Evolutionary conservation across 257 asterid genomes (phyloP).

Genomic region (Paulownia fortunei): DNA sequence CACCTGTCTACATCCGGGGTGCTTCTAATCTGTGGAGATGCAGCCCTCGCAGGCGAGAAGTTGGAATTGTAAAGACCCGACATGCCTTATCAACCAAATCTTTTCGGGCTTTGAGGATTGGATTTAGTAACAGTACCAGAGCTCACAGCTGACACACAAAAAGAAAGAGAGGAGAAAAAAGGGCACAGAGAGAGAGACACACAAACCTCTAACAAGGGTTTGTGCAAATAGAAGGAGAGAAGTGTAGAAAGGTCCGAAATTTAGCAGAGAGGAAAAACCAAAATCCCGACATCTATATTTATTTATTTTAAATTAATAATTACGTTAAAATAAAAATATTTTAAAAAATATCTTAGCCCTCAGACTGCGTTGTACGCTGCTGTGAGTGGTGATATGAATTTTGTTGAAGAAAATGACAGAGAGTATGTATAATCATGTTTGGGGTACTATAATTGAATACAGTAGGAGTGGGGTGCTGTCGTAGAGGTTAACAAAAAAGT

Average conservation of each 20-base stretch:
- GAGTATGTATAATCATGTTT: too few species aligned
- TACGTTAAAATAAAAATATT: background rate
- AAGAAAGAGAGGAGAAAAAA: background rate
- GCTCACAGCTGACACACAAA: conserved; percentile 6
- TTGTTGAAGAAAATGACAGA: too few species aligned
- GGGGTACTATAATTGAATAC: too few species aligned
- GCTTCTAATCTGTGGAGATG: conserved; percentile 75
- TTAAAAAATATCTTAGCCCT: conserved; percentile 12
- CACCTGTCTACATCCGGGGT: conserved; percentile 73
- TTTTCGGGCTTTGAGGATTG: conserved; percentile 20
- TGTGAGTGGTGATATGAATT: too few species aligned
- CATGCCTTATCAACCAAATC: conserved; percentile 47
- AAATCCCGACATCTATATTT: conserved; percentile 25
- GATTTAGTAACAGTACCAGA: conserved; percentile 27
- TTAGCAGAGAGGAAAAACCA: conserved; percentile 24
- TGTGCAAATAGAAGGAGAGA: conserved; percentile 18
- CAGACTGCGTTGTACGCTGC: too few species aligned
- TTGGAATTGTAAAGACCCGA: conserved; percentile 75
- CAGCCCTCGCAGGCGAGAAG: conserved; percentile 87
- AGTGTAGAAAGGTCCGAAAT: conserved; percentile 32
- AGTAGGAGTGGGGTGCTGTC: too few species aligned
- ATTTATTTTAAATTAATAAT: background rate
- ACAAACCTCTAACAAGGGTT: conserved; percentile 38
- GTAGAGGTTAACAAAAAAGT: too few species aligned
- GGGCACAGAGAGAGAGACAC: conserved; percentile 3